These are phyloP conservation scores for Penicillium nucicola DNA, from an alignment of 495 filamentous ascomycete genomes.

Conservation along the genomic window DNA sequence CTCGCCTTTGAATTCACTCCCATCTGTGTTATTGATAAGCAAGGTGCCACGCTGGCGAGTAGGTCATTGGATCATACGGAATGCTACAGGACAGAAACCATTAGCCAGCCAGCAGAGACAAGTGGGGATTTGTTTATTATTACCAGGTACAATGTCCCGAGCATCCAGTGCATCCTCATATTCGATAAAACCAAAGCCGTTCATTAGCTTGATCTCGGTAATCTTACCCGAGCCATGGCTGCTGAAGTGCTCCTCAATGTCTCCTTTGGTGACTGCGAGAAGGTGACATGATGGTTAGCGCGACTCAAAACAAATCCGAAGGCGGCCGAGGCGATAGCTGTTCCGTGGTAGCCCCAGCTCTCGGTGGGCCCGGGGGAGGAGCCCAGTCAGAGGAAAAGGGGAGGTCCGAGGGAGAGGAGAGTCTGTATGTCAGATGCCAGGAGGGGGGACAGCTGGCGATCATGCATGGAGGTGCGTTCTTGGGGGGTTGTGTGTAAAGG, in stretches of 20 bases:
- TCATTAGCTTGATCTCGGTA: slow-evolving; percentile 99
- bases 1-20: slow-evolving; percentile 96
- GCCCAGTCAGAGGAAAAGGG: no score
- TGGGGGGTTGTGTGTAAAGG: slow-evolving; percentile 17
- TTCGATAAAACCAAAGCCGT: slow-evolving; percentile 98
- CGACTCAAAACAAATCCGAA: slow-evolving; percentile 7
- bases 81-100: slow-evolving; percentile 33
- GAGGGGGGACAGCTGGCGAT: slow-evolving; percentile 4
- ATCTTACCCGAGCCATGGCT: slow-evolving; percentile 95
- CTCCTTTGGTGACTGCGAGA: slow-evolving; percentile 83
- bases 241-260: slow-evolving; percentile 94
- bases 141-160: slow-evolving; percentile 95
- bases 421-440: slow-evolving; percentile 15
- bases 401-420: background rate
- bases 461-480: slow-evolving; percentile 13
- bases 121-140: slow-evolving; percentile 17
- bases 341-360: slow-evolving; percentile 2
- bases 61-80: slow-evolving; percentile 43
- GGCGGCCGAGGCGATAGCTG: background rate
- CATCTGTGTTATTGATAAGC: slow-evolving; percentile 58
- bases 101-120: slow-evolving; percentile 15
- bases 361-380: background rate
- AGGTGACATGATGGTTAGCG: slow-evolving; percentile 14
- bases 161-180: slow-evolving; percentile 98
- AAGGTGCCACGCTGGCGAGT: slow-evolving; percentile 7